Evolutionary conservation across 768 basidiomycete species (phyloP), one percentile per base, ranked within the genome.

Genomic region (Tremella fuciformis): DNA sequence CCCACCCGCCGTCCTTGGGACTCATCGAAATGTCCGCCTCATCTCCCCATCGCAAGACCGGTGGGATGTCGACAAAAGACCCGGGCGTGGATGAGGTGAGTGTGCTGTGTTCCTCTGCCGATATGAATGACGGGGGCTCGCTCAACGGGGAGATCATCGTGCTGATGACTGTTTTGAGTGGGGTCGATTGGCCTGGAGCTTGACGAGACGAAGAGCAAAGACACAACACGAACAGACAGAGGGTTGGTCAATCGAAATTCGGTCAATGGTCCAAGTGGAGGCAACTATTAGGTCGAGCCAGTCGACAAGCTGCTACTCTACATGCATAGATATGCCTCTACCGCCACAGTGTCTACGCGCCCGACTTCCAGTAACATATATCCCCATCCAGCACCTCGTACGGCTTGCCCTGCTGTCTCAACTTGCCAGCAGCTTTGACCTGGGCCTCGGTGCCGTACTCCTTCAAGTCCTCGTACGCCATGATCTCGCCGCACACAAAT

Each of bases 401-500:
- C 2, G 91, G 88, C 77, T 97, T 97, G 64, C 94, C 94, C 76
- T 96, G 92, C 73, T 98, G 94, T 73, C 90, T 81, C 55, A 92
- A 82, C 80, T 93, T 96, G 29, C 94, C 94, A 16, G 88, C 80
- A 21, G 92, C 90, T 79, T 98, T 98, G 71, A 96, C 93, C 16
- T 88, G 85, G 7, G 84, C 63, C 80, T 99, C 96, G 61, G 87
- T 88, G 11, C 92, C 93, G 66, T 92, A 81, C 77, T 96, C 91
- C 70, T 87, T 87, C 60, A 99, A 80, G 77, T 97, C 96, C 0
- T 86, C 85, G 70, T 86, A 96, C 0, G 85, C 73, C 91, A 97
- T 94, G 75, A 98, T 94, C 79, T 97, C 94, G 77, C 91, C 92
- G 63, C 91, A 96, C 21, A 97, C 88, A 67, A 96, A 96, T 79